Evolutionary conservation across 306 rosid species (phyloP), one percentile per base, ranked within the genome.

Genomic region (Myrica gale): DNA sequence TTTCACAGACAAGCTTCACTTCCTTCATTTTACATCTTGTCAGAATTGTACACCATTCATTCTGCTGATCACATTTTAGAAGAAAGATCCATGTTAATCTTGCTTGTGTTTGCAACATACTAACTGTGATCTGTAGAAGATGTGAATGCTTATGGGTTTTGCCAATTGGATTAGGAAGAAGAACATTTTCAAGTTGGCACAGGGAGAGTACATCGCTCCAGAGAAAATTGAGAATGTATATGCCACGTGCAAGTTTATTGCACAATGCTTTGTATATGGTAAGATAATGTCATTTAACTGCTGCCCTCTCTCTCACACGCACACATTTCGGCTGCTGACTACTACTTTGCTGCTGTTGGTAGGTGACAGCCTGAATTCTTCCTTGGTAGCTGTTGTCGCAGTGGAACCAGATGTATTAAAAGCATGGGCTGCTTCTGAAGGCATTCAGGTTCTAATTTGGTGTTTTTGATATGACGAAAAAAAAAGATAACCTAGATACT

Each of bases 181-280:
- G 87, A 96, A 96, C 82, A 96, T 96, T 80, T 96, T 96, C 82
- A 96, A 96, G 90, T 84, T 96, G 96, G 98, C 99, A n/a, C 99
- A 92, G 84, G 99, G 99, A 9, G 99, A 96, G 89, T 96, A 96
- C 82, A 88, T 96, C 74, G 99, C 99, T 84, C 99, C 99, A 23
- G 99, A 96, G 85, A 96, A 96, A 88, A 89, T 92, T 69, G 98
- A 96, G 87, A 96, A 92, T 74, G 98, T 92, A 6, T 96, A 92
- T 77, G 93, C 83, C 53, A 96, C 86, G 82, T 92, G 99, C 97
- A 90, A 86, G 80, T 92, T 89, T 79, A 85, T 88, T 75, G 91
- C 88, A 58, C 98, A 92, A 66, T 87, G 96, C 90, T 96, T 92
- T 87, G 86, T 96, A 62, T 85, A 96, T 76, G 99, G 99, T 96